Evolutionary conservation across 2,329 filamentous ascomycete genomes (phyloP).

Genomic region (Xylariomycetidae sp.): DNA sequence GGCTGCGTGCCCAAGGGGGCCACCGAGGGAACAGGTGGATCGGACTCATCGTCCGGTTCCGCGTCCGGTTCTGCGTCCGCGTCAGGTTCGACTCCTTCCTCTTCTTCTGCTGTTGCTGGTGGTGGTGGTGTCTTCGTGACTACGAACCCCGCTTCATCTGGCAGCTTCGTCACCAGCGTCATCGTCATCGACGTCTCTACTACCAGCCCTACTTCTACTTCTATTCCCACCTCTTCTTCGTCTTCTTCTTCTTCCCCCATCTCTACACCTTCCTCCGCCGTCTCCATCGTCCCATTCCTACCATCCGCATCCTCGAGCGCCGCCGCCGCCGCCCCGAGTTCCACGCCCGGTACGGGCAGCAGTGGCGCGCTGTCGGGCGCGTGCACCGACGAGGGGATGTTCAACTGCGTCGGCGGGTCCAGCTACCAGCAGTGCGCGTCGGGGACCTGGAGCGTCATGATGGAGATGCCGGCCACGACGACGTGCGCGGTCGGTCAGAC

Average conservation of each 20-base stretch:
- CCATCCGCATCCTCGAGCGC: constrained; percentile 6
- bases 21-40: constrained; percentile 17
- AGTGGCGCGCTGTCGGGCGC: constrained; percentile 21
- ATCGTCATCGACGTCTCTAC: constrained; percentile 6
- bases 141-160: constrained; percentile 4
- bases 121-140: constrained; percentile 6
- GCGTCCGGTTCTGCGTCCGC: not conserved
- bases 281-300: constrained; percentile 2
- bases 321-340: constrained; percentile 9
- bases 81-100: not conserved
- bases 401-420: constrained; percentile 28
- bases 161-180: constrained; percentile 3
- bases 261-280: constrained; percentile 7
- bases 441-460: constrained; percentile 24
- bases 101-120: constrained; percentile 1
- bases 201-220: constrained; percentile 6
- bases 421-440: constrained; percentile 31
- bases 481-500: constrained; percentile 25
- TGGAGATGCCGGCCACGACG: constrained; percentile 23
- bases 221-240: constrained; percentile 4
- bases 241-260: constrained; percentile 7
- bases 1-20: constrained; percentile 25
- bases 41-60: constrained; percentile 8
- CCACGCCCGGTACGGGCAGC: constrained; percentile 7
- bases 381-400: constrained; percentile 28